Evolutionary conservation across 257 asterid genomes (phyloP).

Genomic region (Datura wrightii): DNA sequence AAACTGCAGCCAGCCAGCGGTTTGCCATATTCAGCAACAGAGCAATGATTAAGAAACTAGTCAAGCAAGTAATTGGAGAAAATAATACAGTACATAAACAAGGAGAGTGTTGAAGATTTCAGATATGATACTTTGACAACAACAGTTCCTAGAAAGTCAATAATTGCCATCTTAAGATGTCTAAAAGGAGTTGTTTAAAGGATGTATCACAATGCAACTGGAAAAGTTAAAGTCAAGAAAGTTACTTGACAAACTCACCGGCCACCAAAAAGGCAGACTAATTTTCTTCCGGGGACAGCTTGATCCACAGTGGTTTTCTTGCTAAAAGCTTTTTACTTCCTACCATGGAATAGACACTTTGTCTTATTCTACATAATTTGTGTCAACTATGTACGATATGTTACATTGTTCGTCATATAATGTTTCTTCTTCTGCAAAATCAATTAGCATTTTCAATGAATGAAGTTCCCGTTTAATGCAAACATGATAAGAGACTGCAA

Average conservation of each 20-base stretch:
- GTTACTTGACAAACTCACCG: constrained; percentile 50
- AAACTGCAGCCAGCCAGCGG: background rate
- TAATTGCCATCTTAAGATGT: constrained; percentile 28
- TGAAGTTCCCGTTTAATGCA: background rate
- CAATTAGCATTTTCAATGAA: background rate
- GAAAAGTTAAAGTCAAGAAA: constrained; percentile 41
- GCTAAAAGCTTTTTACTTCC: constrained; percentile 30
- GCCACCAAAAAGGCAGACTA: constrained; percentile 28
- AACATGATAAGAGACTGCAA: background rate
- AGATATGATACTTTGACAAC: constrained; percentile 1
- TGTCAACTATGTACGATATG: background rate
- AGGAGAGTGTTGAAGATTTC: background rate
- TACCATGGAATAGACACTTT: constrained; percentile 23
- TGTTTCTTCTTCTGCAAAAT: constrained; percentile 11
- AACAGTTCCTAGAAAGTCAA: constrained; percentile 32
- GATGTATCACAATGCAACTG: constrained; percentile 33
- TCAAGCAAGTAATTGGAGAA: background rate
- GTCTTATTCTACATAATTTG: background rate
- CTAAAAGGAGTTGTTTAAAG: constrained; percentile 12
- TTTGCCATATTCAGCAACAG: background rate
- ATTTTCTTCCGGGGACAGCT: background rate
- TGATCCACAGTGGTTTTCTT: background rate
- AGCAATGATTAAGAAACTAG: constrained; percentile 7
- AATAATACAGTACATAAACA: background rate
- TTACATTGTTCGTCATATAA: background rate